Evolutionary conservation across 2,329 filamentous ascomycete species (phyloP).

Genomic region (Zymoseptoria ardabiliae): DNA sequence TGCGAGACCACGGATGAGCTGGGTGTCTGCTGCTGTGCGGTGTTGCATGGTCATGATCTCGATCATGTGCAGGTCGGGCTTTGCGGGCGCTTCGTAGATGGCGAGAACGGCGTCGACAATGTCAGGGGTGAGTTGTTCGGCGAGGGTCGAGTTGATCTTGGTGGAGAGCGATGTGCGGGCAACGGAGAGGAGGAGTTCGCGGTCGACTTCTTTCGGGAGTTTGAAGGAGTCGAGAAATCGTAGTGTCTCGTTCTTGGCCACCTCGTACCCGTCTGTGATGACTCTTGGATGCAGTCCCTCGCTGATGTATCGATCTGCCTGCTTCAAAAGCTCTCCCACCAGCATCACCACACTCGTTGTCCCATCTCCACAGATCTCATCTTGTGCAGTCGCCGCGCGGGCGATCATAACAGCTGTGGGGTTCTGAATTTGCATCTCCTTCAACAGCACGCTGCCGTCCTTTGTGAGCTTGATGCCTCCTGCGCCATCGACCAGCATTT

Average conservation of each 20-base stretch:
- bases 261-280: conserved; percentile 95
- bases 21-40: conserved; percentile 88
- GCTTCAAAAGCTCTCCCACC: conserved; percentile 94
- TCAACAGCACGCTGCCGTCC: conserved; percentile 81
- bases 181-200: conserved; percentile 87
- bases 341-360: conserved; percentile 93
- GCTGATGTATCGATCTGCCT: conserved; percentile 90
- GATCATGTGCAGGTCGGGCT: conserved; percentile 97
- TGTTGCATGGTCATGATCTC: conserved; percentile 99
- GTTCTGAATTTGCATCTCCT: conserved; percentile 91
- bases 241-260: conserved; percentile 86
- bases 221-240: conserved; percentile 97
- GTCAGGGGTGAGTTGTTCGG: conserved; percentile 83
- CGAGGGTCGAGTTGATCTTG: conserved; percentile 84
- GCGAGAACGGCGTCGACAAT: conserved; percentile 95
- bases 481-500: conserved; percentile 70
- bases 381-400: conserved; percentile 86
- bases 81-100: conserved; percentile 81
- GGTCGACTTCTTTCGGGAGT: conserved; percentile 76
- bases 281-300: conserved; percentile 96
- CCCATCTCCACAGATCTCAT: conserved; percentile 96
- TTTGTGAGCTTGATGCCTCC: conserved; percentile 94
- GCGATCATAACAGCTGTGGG: conserved; percentile 83
- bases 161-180: conserved; percentile 91
- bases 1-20: conserved; percentile 86